Percentiles rank a stretch among this genome's conserved stretches.
Evolutionary conservation across 2,329 filamentous ascomycete species (phyloP).

Genomic region (Aspergillus calidoustus): DNA sequence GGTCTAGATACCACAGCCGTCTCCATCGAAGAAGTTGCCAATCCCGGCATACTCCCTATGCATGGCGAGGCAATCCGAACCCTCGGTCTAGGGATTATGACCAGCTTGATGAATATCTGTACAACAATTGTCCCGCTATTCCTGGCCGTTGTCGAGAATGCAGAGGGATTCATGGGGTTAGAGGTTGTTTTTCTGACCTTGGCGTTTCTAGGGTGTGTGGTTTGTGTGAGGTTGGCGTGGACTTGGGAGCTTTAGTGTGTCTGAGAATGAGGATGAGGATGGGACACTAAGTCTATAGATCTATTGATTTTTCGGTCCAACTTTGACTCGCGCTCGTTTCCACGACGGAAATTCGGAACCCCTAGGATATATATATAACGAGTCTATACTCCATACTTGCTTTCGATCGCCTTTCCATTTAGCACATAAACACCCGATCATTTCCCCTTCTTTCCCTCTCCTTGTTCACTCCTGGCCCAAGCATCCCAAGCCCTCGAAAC

Average conservation of each 20-base stretch:
- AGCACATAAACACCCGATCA: background rate
- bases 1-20: background rate
- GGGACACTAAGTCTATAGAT: background rate
- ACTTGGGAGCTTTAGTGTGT: background rate
- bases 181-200: slow-evolving; percentile 14
- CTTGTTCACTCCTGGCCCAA: background rate
- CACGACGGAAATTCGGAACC: background rate
- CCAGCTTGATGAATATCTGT: slow-evolving; percentile 12
- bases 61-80: background rate
- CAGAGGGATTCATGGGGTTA: slow-evolving; percentile 2
- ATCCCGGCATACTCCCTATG: background rate
- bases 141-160: slow-evolving; percentile 1
- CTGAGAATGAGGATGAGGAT: background rate
- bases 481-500: slow-evolving; percentile 20
- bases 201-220: background rate
- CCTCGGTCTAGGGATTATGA: slow-evolving; percentile 13
- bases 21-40: background rate
- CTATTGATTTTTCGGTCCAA: background rate
- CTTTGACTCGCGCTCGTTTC: background rate
- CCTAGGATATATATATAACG: background rate
- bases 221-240: slow-evolving; percentile 1
- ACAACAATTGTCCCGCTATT: slow-evolving; percentile 5
- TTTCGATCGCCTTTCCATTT: background rate
- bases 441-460: background rate
- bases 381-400: background rate